Evolutionary conservation across 495 filamentous ascomycete species (phyloP).

Genomic region (Cudoniella acicularis): DNA sequence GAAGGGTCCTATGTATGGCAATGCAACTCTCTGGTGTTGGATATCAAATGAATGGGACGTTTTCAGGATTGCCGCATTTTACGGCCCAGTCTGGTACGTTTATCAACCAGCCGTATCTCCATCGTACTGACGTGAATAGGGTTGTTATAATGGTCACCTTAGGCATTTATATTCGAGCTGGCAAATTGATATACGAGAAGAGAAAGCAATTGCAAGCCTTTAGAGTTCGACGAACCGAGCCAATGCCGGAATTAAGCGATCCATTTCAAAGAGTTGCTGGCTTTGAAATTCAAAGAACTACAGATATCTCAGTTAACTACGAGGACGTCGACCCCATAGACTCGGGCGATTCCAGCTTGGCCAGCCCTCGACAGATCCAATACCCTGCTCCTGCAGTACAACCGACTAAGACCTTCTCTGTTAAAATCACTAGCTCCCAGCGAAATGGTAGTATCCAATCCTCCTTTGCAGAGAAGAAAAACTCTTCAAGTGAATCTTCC

Average conservation of each 20-base stretch:
- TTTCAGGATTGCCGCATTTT: slow-evolving; percentile 73
- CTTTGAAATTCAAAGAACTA: slow-evolving; percentile 52
- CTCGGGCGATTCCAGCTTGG: background rate
- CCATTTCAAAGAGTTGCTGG: slow-evolving; percentile 32
- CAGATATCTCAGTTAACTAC: slow-evolving; percentile 48
- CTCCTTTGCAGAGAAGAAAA: background rate
- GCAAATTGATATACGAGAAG: slow-evolving; percentile 62
- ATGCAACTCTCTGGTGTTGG: slow-evolving; percentile 87
- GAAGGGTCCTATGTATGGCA: slow-evolving; percentile 64
- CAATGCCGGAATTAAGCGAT: slow-evolving; percentile 37
- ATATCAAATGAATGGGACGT: slow-evolving; percentile 62
- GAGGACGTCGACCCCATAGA: slow-evolving; percentile 24
- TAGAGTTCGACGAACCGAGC: slow-evolving; percentile 36
- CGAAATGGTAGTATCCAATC: background rate
- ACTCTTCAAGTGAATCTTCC: too few species aligned
- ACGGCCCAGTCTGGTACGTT: slow-evolving; percentile 73
- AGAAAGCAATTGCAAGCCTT: slow-evolving; percentile 45
- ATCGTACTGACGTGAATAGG: slow-evolving; percentile 28
- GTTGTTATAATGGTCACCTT: slow-evolving; percentile 65
- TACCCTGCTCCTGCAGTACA: slow-evolving; percentile 1
- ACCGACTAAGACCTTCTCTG: background rate
- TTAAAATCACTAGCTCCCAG: background rate
- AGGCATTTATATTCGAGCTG: slow-evolving; percentile 69
- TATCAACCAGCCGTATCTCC: background rate
- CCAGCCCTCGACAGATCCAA: background rate